Evolutionary conservation across 2,329 filamentous ascomycete genomes (phyloP), one percentile per base, ranked within the genome.

Genomic region (Myotisia sp.): DNA sequence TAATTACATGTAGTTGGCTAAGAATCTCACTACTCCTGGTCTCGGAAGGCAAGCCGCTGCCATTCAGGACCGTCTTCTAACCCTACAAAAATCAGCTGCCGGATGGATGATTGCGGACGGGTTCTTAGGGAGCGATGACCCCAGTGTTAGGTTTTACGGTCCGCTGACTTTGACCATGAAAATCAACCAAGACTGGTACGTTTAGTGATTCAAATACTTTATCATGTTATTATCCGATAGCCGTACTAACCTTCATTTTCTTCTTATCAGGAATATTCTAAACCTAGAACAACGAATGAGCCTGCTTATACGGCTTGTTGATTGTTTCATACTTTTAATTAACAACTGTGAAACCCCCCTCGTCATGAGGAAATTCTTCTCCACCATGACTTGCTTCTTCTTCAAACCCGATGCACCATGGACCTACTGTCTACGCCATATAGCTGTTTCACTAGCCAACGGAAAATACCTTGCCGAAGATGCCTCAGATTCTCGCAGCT

Each of bases 131-230:
- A 74, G 73, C 40, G 62, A 70, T 14, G 75, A 82, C 44, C 71
- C 79, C 40, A 78, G 86, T 47, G 74, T 90, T 45, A 79, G 80
- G 43, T 95, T 95, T 59, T 93, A 92, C 52, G 90, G 84, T 9
- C 87, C 86, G 19, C 67, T 94, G 39, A 95, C 87, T 0, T 79
- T 94, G 44, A 92, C 84, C 33, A 75, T 95, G 47, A 98, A 95
- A 60, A 72, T 95, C 38, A 94, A 95, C 53, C 79, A 77, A n/a
- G 83, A 90, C 51, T 83, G 76, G 79, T 80, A 61, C 42, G 64
- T 5, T 27, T n/a, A n/a, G n/a, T n/a, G 3, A 21, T 16, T 6
- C 8, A 2, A 24, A 36, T 20, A 16, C 7, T 9, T 20, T 44
- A 26, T 9, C 10, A 30, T 29, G 22, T 16, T 16, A n/a, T 22